phyloP scores from a whole-genome alignment of 495 filamentous ascomycete genomes.

The Glonium stellatum region DNA sequence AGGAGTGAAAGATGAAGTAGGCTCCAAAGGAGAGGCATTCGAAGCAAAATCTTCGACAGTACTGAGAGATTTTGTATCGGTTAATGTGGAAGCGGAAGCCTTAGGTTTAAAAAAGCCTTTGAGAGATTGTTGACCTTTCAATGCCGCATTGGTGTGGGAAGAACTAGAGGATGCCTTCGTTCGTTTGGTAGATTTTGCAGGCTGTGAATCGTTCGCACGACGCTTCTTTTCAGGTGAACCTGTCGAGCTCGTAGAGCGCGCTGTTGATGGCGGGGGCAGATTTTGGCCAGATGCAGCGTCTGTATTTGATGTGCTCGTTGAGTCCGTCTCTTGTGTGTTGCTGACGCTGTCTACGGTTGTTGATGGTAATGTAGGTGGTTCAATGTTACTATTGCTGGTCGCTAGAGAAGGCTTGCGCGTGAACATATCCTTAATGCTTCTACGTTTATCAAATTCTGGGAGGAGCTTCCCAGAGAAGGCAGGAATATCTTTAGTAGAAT shows the following conservation, averaged over 20 bases:
- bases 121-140: conserved; percentile 64
- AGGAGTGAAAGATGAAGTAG: no score
- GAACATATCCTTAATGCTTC: conserved; percentile 93
- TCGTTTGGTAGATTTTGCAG: conserved; percentile 9
- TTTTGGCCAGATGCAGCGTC: neutral
- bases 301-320: conserved; percentile 9
- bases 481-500: conserved; percentile 53
- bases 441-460: conserved; percentile 77
- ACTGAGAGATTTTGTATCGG: neutral
- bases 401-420: conserved; percentile 43
- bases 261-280: neutral
- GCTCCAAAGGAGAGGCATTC: neutral
- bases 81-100: neutral
- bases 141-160: conserved; percentile 24
- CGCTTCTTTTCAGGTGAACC: conserved; percentile 22
- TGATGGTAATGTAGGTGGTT: neutral
- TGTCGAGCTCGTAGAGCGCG: conserved; percentile 5
- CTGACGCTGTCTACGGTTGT: neutral
- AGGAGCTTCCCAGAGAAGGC: conserved; percentile 76
- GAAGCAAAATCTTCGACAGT: neutral
- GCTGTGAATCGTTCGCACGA: neutral
- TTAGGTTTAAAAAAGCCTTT: conserved; percentile 65
- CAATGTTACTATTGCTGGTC: neutral
- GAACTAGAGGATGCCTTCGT: conserved; percentile 32
- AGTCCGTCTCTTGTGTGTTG: conserved; percentile 4